A percentile compares a stretch with the other conserved stretches of the same genome.
These are phyloP conservation scores for Kluyveromyces marxianus DNA, from an alignment of 1,139 yeast species.

Conservation along the genomic window DNA sequence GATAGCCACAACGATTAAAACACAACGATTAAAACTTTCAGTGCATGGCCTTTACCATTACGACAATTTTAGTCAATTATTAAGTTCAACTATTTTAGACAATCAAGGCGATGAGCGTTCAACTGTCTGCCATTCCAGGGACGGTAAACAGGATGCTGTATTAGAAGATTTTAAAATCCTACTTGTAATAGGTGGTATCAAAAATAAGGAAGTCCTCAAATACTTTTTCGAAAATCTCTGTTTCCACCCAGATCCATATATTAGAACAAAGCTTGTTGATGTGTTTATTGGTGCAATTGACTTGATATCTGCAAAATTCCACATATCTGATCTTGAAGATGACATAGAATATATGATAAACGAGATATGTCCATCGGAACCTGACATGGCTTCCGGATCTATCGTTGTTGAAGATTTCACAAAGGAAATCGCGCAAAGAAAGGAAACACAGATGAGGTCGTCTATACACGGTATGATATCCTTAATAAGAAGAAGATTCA, in stretches of 20 bases:
- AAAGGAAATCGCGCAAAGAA: slow-evolving; percentile 39
- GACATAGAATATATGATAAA: slow-evolving; percentile 23
- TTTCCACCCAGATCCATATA: slow-evolving; percentile 47
- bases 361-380: slow-evolving; percentile 19
- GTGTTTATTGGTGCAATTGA: slow-evolving; percentile 50
- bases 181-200: slow-evolving; percentile 68
- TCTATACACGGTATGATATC: slow-evolving; percentile 45
- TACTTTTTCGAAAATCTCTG: slow-evolving; percentile 56
- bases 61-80: slow-evolving; percentile 37
- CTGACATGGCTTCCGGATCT: slow-evolving; percentile 25
- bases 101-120: slow-evolving; percentile 6
- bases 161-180: slow-evolving; percentile 65
- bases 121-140: slow-evolving; percentile 19
- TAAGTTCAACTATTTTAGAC: slow-evolving; percentile 26
- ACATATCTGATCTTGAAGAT: slow-evolving; percentile 50
- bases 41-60: slow-evolving; percentile 48
- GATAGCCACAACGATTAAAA: slow-evolving; percentile 47
- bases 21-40: slow-evolving; percentile 53
- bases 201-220: slow-evolving; percentile 49
- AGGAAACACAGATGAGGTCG: slow-evolving; percentile 39
- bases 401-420: slow-evolving; percentile 43
- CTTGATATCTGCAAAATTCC: slow-evolving; percentile 61
- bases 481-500: slow-evolving; percentile 56
- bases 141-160: slow-evolving; percentile 49
- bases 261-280: slow-evolving; percentile 45